Percentiles rank a stretch among this genome's conserved stretches.
These are phyloP conservation scores for Puccinellia tenuiflora DNA, from an alignment of 176 grass and related monocot genomes.

Conservation along the genomic window DNA sequence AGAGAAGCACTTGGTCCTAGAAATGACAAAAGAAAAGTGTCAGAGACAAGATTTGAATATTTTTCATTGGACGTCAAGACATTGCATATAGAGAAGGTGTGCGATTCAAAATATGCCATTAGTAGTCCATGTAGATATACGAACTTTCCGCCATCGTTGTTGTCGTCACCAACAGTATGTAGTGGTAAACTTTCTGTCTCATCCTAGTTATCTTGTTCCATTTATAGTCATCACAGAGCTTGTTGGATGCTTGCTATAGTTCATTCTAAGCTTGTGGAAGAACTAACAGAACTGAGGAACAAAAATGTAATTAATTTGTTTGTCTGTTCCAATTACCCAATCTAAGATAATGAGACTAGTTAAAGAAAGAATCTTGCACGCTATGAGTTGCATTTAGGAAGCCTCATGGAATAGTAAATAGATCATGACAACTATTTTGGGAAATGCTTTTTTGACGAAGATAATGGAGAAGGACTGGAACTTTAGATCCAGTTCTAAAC, in stretches of 20 bases:
- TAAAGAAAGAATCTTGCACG: background rate
- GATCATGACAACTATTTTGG: background rate
- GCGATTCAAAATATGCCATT: background rate
- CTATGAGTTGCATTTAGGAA: background rate
- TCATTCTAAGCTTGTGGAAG: background rate
- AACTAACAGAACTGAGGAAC: background rate
- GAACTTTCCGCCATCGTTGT: background rate
- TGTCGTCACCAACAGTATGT: background rate
- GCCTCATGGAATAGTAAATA: background rate
- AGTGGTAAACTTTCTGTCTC: background rate
- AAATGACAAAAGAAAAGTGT: background rate
- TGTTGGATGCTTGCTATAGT: background rate
- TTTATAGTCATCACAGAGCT: background rate
- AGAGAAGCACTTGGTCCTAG: background rate
- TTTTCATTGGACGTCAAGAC: background rate
- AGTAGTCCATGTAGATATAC: background rate
- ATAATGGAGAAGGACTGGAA: background rate
- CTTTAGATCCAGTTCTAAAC: background rate
- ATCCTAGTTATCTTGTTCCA: background rate
- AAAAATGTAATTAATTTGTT: background rate
- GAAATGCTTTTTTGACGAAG: background rate
- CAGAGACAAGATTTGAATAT: background rate
- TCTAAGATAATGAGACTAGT: background rate
- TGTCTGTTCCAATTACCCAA: background rate
- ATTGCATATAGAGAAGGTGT: background rate